Evolutionary conservation across 1,139 yeast species (phyloP).

Genomic region (Yamadazyma mexicana): DNA sequence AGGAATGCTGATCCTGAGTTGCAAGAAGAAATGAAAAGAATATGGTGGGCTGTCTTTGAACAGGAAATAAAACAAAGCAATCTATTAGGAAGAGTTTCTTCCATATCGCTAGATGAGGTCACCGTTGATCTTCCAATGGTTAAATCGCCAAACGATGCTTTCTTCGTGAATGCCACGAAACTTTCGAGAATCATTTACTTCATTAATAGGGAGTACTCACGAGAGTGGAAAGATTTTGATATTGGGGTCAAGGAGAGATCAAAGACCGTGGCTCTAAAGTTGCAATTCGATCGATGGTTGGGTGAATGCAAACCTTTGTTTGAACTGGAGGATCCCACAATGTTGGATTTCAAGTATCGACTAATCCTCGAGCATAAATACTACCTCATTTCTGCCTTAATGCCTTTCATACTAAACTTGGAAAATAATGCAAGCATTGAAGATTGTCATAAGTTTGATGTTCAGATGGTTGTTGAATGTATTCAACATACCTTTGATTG

Average conservation of each 20-base stretch:
- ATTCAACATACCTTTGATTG: conserved; percentile 1
- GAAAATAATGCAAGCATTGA: background rate
- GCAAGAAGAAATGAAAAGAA: conserved; percentile 12
- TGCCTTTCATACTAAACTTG: conserved; percentile 5
- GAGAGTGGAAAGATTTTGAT: too few species aligned
- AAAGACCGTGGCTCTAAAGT: conserved; percentile 1
- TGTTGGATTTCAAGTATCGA: conserved; percentile 3
- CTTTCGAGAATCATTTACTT: conserved; percentile 5
- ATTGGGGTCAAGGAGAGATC: conserved; percentile 2
- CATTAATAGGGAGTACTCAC: too few species aligned
- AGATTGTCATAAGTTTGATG: conserved; percentile 4
- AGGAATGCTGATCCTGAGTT: conserved; percentile 6
- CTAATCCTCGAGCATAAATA: conserved; percentile 7
- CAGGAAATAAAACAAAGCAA: conserved; percentile 11
- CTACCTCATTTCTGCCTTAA: conserved; percentile 1
- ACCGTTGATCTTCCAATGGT: conserved; percentile 3
- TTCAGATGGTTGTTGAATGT: conserved; percentile 9
- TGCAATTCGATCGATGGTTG: conserved; percentile 7
- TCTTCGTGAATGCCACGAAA: conserved; percentile 2
- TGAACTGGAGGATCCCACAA: background rate
- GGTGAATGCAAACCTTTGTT: conserved; percentile 1
- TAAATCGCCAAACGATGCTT: background rate
- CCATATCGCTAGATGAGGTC: conserved; percentile 8
- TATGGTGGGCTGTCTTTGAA: conserved; percentile 16
- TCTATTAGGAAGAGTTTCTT: conserved; percentile 15